Percentiles rank a stretch among this genome's conserved stretches.
These are phyloP conservation scores for Zelonia costaricensis DNA, from an alignment of 208 protist species.

Conservation along the genomic window DNA sequence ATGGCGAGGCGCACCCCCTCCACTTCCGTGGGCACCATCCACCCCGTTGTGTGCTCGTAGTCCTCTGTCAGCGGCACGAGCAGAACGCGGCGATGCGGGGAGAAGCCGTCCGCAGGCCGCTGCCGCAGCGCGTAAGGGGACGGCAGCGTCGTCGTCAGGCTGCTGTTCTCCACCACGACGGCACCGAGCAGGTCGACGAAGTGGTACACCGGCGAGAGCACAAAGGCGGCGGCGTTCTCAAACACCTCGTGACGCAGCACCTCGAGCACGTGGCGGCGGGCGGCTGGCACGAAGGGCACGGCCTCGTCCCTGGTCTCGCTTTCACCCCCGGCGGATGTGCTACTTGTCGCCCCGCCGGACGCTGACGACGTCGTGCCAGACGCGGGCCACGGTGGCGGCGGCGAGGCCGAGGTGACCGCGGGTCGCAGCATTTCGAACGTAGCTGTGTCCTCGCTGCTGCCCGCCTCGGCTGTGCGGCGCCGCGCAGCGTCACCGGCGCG, in stretches of 20 bases:
- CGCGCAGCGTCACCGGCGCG: no score
- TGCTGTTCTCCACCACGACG: conserved; percentile 56
- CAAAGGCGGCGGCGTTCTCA: conserved; percentile 47
- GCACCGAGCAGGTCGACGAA: conserved; percentile 79
- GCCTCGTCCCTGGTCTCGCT: neutral
- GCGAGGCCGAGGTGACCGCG: no score
- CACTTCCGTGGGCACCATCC: conserved; percentile 68
- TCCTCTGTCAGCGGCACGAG: conserved; percentile 58
- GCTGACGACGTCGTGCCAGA: neutral
- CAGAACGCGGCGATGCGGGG: conserved; percentile 53
- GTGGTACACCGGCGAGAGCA: conserved; percentile 69
- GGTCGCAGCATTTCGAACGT: no score
- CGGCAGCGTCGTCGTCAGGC: conserved; percentile 61
- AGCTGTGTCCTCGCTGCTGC: no score
- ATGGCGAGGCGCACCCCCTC: conserved; percentile 54
- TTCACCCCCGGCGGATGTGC: neutral
- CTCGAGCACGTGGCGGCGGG: conserved; percentile 45
- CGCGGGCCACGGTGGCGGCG: no score
- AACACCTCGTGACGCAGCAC: conserved; percentile 74
- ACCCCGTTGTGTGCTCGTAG: conserved; percentile 65
- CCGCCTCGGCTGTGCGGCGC: no score
- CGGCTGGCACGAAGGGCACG: conserved; percentile 38
- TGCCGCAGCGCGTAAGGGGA: conserved; percentile 46
- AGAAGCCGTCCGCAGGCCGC: conserved; percentile 41
- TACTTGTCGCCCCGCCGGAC: neutral